Base-by-base conservation (phyloP, 139 green algal species). In the Diplosphaera chodatii region DNA sequence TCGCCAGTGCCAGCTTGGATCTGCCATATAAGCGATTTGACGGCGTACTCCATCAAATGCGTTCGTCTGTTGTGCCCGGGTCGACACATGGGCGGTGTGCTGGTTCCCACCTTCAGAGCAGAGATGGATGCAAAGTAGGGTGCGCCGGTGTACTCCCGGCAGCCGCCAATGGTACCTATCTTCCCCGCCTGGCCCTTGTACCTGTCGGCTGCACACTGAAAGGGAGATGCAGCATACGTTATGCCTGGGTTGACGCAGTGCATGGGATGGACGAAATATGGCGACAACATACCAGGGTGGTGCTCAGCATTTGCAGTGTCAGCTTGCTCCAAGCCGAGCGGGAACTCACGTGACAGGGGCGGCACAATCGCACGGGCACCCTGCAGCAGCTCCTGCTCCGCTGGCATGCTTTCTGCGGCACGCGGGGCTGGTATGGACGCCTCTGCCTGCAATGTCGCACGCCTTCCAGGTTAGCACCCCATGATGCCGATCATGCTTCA, bases 41-140 rank as follows among this genome's bases (percentile, higher is more conserved):
- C n/a, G n/a, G n/a, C n/a, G n/a, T n/a, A n/a, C n/a, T n/a, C n/a
- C n/a, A n/a, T n/a, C n/a, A n/a, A n/a, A n/a, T n/a, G n/a, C n/a
- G n/a, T n/a, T n/a, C 8, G 37, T 1, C 1, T 15, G 20, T 64
- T 37, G 18, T 64, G 22, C 8, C 25, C n/a, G 56, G 13, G 15
- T 64, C 6, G 56, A 28, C 10, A 10, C 23, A 64, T 64, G 56
- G n/a, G n/a, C n/a, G n/a, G n/a, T 64, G 28, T 66, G 62, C 20
- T 33, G 21, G 33, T n/a, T 0, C 72, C 21, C 18, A 92, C 86
- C 82, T 82, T 80, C 16, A 98, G 75, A 0, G 91, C 87, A 1
- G 91, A 88, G 40, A 93, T 86, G 21, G 91, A 84, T 6, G 94
- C 91, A 76, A 98, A 99, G 83, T 87, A 99, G 21, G 95, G 95